Percentiles rank a stretch among this genome's conserved stretches.
Conservation (phyloP, 306 rosid genomes). For the Rosa lucieae region DNA sequence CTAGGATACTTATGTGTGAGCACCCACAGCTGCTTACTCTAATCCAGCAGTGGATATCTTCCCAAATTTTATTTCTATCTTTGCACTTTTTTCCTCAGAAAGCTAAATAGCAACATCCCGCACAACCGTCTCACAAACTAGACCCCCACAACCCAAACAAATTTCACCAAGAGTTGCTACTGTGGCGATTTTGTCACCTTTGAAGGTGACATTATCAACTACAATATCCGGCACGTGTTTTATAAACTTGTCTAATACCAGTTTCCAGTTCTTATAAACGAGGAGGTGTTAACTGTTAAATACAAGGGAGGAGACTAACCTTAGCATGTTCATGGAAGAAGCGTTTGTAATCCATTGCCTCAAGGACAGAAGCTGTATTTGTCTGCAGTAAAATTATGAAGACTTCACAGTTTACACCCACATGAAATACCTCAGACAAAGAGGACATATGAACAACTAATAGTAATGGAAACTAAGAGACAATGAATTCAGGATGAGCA, state of each 20-base stretch:
- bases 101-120: background rate
- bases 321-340: constrained; percentile 84
- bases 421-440: background rate
- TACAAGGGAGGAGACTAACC: background rate
- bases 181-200: background rate
- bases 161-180: background rate
- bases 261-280: background rate
- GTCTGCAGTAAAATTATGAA: constrained; percentile 61
- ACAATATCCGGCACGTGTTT: background rate
- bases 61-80: background rate
- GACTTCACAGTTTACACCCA: constrained; percentile 18
- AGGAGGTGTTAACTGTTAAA: background rate
- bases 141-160: background rate
- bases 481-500: background rate
- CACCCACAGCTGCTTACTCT: background rate
- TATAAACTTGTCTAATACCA: background rate
- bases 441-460: constrained; percentile 13
- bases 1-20: background rate
- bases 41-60: background rate
- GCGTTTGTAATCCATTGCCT: constrained; percentile 82
- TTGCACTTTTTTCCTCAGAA: background rate
- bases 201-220: background rate
- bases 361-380: constrained; percentile 89
- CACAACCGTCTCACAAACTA: background rate
- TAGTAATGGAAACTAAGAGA: background rate